These are phyloP conservation scores for Pythium coloratum DNA, from an alignment of 352 stramenopile species.

Conservation along the genomic window DNA sequence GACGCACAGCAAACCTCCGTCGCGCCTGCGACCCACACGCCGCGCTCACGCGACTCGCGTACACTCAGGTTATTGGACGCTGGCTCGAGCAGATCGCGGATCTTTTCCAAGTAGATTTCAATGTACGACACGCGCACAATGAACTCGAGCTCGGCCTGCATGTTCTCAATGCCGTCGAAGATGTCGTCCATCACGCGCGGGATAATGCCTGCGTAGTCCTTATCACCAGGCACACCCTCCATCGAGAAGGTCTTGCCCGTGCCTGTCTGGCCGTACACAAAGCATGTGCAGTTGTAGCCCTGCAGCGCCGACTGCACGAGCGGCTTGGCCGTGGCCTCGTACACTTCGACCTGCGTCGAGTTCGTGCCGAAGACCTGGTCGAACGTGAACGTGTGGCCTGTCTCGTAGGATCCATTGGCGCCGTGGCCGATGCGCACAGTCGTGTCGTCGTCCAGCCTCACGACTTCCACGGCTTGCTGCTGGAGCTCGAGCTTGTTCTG, in stretches of 20 bases:
- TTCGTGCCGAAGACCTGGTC: conserved; percentile 63
- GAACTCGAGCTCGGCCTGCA: conserved; percentile 87
- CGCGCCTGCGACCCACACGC: conserved; percentile 62
- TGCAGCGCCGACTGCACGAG: conserved; percentile 57
- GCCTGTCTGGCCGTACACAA: conserved; percentile 92
- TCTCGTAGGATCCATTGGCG: conserved; percentile 27
- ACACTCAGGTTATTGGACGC: conserved; percentile 59
- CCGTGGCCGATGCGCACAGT: conserved; percentile 41
- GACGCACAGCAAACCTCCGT: conserved; percentile 64
- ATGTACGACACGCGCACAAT: conserved; percentile 97
- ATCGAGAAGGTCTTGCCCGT: conserved; percentile 95
- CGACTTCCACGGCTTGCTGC: conserved; percentile 62
- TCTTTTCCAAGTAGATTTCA: conserved; percentile 99
- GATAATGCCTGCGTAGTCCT: conserved; percentile 72
- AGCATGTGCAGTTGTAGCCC: conserved; percentile 92
- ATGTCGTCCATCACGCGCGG: conserved; percentile 73
- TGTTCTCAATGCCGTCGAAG: conserved; percentile 66
- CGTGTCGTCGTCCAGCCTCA: conserved; percentile 48
- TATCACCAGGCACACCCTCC: conserved; percentile 64
- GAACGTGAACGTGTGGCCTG: conserved; percentile 63
- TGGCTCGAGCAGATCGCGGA: conserved; percentile 93
- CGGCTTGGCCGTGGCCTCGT: conserved; percentile 60
- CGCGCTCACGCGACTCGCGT: conserved; percentile 57
- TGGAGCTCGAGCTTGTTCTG: conserved; percentile 78
- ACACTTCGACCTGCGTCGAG: conserved; percentile 65